These are phyloP conservation scores for Penstemon newberryi DNA, from an alignment of 257 asterid genomes.

Conservation along the genomic window DNA sequence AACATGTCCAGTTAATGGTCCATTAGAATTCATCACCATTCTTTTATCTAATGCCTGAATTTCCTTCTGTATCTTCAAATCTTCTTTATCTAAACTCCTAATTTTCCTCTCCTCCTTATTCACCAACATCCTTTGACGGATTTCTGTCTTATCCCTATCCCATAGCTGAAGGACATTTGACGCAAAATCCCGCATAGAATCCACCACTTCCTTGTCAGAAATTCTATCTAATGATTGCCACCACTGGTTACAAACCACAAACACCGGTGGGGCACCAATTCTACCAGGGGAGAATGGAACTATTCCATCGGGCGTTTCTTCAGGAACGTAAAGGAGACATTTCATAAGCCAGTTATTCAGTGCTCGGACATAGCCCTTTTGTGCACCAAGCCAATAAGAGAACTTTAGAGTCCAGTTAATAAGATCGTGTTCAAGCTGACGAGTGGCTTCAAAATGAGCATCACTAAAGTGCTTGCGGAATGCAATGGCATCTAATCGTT, in stretches of 20 bases:
- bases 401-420: slow-evolving; percentile 78
- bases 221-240: slow-evolving; percentile 71
- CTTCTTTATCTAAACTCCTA: slow-evolving; percentile 79
- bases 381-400: slow-evolving; percentile 80
- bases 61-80: slow-evolving; percentile 81
- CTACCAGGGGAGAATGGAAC: slow-evolving; percentile 94
- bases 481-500: slow-evolving; percentile 70
- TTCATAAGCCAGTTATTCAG: slow-evolving; percentile 87
- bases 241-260: slow-evolving; percentile 83
- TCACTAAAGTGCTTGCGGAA: slow-evolving; percentile 62
- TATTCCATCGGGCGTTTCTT: slow-evolving; percentile 84
- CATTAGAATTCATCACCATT: slow-evolving; percentile 53
- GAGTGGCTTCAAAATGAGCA: slow-evolving; percentile 78
- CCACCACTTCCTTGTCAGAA: slow-evolving; percentile 84
- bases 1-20: slow-evolving; percentile 57
- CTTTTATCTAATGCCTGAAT: slow-evolving; percentile 77
- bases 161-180: slow-evolving; percentile 69
- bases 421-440: slow-evolving; percentile 77
- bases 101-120: slow-evolving; percentile 75
- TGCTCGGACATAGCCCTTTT: slow-evolving; percentile 70
- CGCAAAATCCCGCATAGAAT: slow-evolving; percentile 70
- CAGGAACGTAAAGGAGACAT: slow-evolving; percentile 86
- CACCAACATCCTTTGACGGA: slow-evolving; percentile 67
- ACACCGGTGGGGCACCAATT: slow-evolving; percentile 92
- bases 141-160: slow-evolving; percentile 75